Evolutionary conservation across 768 basidiomycete species (phyloP), one percentile per base, ranked within the genome.

Genomic region (Xerocomus brunneocitrinus): DNA sequence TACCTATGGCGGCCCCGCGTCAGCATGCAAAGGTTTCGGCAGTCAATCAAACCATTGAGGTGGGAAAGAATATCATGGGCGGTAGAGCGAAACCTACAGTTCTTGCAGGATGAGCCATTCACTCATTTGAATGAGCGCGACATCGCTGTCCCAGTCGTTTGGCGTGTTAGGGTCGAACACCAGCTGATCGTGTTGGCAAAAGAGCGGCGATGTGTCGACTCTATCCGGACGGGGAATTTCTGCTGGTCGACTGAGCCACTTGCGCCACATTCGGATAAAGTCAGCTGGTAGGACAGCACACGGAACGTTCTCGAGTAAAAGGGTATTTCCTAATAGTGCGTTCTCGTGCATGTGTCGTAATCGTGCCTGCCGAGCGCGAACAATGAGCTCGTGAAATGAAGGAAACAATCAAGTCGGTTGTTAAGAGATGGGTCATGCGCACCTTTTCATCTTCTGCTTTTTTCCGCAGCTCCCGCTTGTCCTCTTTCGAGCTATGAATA

Each of bases 401-500:
- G 38, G 53, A 19, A 38, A 39, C 16, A 5, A 14, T 32, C 49
- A 50, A 19, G 49, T 32, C 27, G 10, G 38, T 28, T 36, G 35
- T n/a, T 31, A 31, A 52, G 12, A 24, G 48, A 50, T 44, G 44
- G 36, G 52, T 39, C 40, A 46, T 52, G 28, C 52, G 46, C 50
- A 85, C 90, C 82, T 89, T 91, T 71, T 91, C 90, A 19, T 86
- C 82, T 63, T 90, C 90, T 25, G 85, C 86, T 52, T 75, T 79
- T 65, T 76, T 83, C 38, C 85, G 82, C 39, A 77, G 57, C 57
- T 81, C 84, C 38, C 76, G 79, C 60, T 79, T 86, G 55, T 82
- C 83, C 61, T 82, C 83, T 61, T 77, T 80, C 7, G 79, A 82
- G 32, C 73, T 75, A 46, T 81, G 76, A 19, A 79, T 71, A 10